Percentiles rank a stretch among this genome's conserved stretches.
These are phyloP conservation scores for Sporisorium reilianum DNA, from an alignment of 1,284 basidiomycete genomes.

Conservation along the genomic window DNA sequence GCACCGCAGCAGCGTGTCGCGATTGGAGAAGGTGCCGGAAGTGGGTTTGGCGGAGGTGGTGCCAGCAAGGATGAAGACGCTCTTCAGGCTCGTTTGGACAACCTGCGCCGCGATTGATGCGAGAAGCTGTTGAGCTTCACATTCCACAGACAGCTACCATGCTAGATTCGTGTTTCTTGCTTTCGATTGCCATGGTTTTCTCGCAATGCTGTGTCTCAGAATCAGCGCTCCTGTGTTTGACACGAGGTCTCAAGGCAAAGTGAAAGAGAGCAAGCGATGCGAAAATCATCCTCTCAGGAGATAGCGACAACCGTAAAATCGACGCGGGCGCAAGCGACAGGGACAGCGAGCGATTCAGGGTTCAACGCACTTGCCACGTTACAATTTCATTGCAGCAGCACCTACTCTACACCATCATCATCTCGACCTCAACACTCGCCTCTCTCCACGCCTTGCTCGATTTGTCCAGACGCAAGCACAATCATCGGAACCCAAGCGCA, in stretches of 20 bases:
- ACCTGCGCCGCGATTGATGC: constrained; percentile 58
- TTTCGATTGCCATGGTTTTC: background rate
- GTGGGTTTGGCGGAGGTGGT: constrained; percentile 26
- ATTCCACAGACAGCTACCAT: background rate
- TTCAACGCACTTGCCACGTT: constrained; percentile 8
- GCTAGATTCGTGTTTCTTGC: background rate
- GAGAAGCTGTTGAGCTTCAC: no score
- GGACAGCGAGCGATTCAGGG: constrained; percentile 5
- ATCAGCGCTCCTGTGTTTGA: background rate
- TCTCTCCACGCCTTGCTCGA: background rate
- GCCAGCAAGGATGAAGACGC: constrained; percentile 63
- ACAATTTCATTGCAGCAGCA: background rate
- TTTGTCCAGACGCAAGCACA: background rate
- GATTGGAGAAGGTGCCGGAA: constrained; percentile 60
- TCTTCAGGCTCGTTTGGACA: constrained; percentile 65
- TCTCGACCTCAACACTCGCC: background rate
- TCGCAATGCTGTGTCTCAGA: background rate
- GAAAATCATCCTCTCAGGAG: background rate
- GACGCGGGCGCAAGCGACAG: background rate
- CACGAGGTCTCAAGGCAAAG: no score
- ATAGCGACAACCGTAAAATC: background rate
- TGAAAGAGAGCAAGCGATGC: background rate
- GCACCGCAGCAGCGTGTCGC: constrained; percentile 57
- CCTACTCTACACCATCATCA: constrained; percentile 1
- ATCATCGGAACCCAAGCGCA: background rate